Conservation (phyloP, 1,284 basidiomycete species). For the Trichosporon sp. region DNA sequence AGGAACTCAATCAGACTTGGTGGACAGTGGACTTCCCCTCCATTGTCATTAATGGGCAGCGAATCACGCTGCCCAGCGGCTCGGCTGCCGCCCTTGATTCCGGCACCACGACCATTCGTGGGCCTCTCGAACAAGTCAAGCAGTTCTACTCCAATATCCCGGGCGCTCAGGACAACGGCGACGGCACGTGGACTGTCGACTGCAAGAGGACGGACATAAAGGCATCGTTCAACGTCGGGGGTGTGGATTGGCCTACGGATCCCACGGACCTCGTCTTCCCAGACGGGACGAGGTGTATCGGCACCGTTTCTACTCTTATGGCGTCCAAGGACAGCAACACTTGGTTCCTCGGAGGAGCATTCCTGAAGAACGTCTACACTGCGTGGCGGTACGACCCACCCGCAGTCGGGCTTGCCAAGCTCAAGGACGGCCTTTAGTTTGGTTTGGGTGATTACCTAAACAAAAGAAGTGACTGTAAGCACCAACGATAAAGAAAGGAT, state of each 20-base stretch:
- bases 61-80: background rate
- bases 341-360: conserved; percentile 14
- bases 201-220: conserved; percentile 62
- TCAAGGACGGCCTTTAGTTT: background rate
- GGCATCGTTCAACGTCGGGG: conserved; percentile 61
- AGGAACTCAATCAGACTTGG: background rate
- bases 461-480: too few relatives aligned
- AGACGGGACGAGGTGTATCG: background rate
- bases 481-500: too few relatives aligned
- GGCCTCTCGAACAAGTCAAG: background rate
- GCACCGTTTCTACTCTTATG: background rate
- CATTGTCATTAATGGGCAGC: background rate
- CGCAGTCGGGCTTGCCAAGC: conserved; percentile 11
- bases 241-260: background rate
- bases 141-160: conserved; percentile 4
- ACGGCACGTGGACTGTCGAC: conserved; percentile 42
- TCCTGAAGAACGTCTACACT: conserved; percentile 18
- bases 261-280: background rate
- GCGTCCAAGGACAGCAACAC: background rate
- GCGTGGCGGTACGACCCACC: conserved; percentile 4
- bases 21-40: background rate
- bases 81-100: conserved; percentile 7
- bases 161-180: background rate
- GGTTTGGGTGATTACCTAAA: too few relatives aligned
- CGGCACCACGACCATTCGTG: conserved; percentile 6